Conservation (phyloP, 495 filamentous ascomycete genomes). For the Penicillium argentinense region DNA sequence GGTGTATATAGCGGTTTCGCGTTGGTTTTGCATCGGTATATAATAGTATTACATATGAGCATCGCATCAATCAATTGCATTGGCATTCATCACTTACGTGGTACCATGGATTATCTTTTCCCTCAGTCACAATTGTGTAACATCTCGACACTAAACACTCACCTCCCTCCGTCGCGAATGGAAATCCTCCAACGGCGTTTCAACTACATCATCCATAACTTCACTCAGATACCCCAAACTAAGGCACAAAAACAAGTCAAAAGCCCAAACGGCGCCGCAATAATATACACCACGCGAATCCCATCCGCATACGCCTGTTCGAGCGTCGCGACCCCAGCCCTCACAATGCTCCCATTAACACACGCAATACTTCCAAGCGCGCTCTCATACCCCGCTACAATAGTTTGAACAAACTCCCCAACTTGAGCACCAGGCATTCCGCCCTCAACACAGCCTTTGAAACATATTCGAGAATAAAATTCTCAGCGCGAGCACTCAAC, state of each 20-base stretch:
- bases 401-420: slow-evolving; percentile 1
- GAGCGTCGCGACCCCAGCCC: background rate
- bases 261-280: slow-evolving; percentile 12
- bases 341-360: background rate
- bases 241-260: slow-evolving; percentile 7
- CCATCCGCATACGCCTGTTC: slow-evolving; percentile 13
- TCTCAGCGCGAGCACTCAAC: background rate
- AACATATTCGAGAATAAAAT: slow-evolving; percentile 4
- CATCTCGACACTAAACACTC: no score
- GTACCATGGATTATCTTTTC: no score
- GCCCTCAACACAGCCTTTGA: slow-evolving; percentile 3
- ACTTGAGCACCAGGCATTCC: slow-evolving; percentile 2
- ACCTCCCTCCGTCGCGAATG: slow-evolving; percentile 5
- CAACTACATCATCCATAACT: slow-evolving; percentile 10
- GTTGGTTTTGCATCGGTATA: no score
- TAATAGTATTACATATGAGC: background rate
- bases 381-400: background rate
- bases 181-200: slow-evolving; percentile 10
- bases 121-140: no score
- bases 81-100: background rate
- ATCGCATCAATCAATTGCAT: background rate
- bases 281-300: slow-evolving; percentile 10
- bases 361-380: background rate
- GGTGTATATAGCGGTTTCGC: slow-evolving; percentile 15
- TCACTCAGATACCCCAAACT: slow-evolving; percentile 10